Evolutionary conservation across 768 basidiomycete genomes (phyloP).

Genomic region (Boletellus ananiceps): DNA sequence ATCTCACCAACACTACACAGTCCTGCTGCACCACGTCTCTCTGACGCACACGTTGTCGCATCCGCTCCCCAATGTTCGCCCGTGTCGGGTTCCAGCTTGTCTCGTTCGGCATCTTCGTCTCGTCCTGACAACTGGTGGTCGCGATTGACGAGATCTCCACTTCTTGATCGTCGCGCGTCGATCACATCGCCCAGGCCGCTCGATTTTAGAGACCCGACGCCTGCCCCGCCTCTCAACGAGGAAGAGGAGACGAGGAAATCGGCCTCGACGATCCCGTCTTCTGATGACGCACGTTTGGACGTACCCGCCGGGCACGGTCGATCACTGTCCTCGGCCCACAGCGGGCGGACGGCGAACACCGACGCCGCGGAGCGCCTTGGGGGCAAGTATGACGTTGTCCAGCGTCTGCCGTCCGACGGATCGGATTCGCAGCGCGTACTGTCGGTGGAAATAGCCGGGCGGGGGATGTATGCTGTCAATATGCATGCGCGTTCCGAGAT

Average conservation of each 20-base stretch:
- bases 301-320: conserved; percentile 26
- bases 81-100: conserved; percentile 39
- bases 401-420: conserved; percentile 37
- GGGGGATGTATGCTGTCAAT: conserved; percentile 10
- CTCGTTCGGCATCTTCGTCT: conserved; percentile 46
- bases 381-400: conserved; percentile 65
- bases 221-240: conserved; percentile 58
- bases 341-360: conserved; percentile 59
- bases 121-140: conserved; percentile 78
- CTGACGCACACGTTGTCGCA: conserved; percentile 27
- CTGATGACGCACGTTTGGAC: conserved; percentile 11
- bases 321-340: conserved; percentile 48
- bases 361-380: conserved; percentile 64
- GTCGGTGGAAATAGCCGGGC: conserved; percentile 23
- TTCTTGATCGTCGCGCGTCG: conserved; percentile 55
- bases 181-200: conserved; percentile 33
- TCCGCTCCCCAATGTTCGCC: conserved; percentile 36
- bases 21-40: conserved; percentile 18
- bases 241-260: conserved; percentile 45
- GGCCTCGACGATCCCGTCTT: conserved; percentile 10
- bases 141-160: conserved; percentile 61
- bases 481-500: conserved; percentile 6
- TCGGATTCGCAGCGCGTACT: conserved; percentile 22
- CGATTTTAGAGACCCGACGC: conserved; percentile 78
- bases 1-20: conserved; percentile 20